Evolutionary conservation across 2,329 filamentous ascomycete species (phyloP), one percentile per base, ranked within the genome.

Genomic region (Hypoxylon sp.): DNA sequence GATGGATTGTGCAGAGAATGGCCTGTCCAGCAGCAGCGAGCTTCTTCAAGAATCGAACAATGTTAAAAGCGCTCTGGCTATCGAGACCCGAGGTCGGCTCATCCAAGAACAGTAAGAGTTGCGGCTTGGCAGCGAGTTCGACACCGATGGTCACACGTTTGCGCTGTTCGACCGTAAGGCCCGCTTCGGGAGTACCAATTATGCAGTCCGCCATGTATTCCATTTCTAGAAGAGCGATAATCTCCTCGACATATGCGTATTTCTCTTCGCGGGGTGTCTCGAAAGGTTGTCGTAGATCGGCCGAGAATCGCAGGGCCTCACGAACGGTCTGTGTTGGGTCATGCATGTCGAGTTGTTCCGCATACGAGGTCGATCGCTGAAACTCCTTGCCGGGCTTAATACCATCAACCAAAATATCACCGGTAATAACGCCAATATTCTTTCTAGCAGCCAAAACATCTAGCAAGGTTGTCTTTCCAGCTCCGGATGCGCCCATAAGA

Each of bases 61-160:
- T 93, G 79, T 92, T 92, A 82, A 91, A 94, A 17, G 92, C 91
- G 63, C 86, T 89, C 77, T 92, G 90, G 31, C 86, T 89, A 76
- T 92, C 90, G 1, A 94, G 87, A 62, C 92, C 92, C 1, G 89
- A 92, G 0, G 92, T 94, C 0, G 92, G 92, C 78, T 94, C 92
- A 71, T 94, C 92, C 39, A 94, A 81, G 84, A 94, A 94, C 22
- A 94, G 85, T 1, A 94, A 85, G 5, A 94, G 83, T 71, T 93
- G 87, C 1, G 92, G 92, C 80, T 92, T 96, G 14, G 94, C 94
- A 8, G 93, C 93, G 6, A 97, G 85, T 77, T 97, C 94, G 9
- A 97, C 93, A 74, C 93, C 94, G 66, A 97, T 97, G 0, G 94
- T 97, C n/a, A 97, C 88, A 74, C 93, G 92, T 80, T 90, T 90